Evolutionary conservation across 768 basidiomycete species (phyloP).

Genomic region (Rubroboletus satanas): DNA sequence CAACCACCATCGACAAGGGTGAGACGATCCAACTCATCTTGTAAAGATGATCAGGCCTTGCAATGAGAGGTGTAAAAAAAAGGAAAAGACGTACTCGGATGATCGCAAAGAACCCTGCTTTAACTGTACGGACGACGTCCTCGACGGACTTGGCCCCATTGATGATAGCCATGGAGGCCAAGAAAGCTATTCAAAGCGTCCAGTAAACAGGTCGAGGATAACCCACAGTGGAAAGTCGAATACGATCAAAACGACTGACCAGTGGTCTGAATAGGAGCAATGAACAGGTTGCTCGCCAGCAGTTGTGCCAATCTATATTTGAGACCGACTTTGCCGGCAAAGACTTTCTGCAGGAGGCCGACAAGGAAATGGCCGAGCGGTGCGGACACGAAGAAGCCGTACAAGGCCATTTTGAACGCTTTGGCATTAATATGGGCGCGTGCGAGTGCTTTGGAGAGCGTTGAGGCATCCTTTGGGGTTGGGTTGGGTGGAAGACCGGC

Average conservation of each 20-base stretch:
- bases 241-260: slow-evolving; percentile 39
- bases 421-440: slow-evolving; percentile 58
- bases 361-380: slow-evolving; percentile 76
- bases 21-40: slow-evolving; percentile 81
- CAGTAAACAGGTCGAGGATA: background rate
- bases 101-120: slow-evolving; percentile 68
- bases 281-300: slow-evolving; percentile 68
- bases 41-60: background rate
- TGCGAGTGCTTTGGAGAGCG: slow-evolving; percentile 49
- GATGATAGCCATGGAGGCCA: slow-evolving; percentile 80
- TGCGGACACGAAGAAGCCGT: slow-evolving; percentile 81
- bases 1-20: slow-evolving; percentile 68
- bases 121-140: slow-evolving; percentile 64
- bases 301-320: slow-evolving; percentile 68
- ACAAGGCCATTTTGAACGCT: slow-evolving; percentile 80
- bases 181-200: slow-evolving; percentile 46
- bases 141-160: slow-evolving; percentile 68
- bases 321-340: slow-evolving; percentile 67
- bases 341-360: slow-evolving; percentile 66
- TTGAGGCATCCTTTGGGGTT: slow-evolving; percentile 51
- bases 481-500: slow-evolving; percentile 55
- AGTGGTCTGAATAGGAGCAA: slow-evolving; percentile 70
- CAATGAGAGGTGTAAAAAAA: background rate
- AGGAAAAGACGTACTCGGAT: slow-evolving; percentile 49
- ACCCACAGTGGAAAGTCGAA: no score